A percentile compares a stretch with the other conserved stretches of the same genome.
These are phyloP conservation scores for Musa balbisiana DNA, from an alignment of 202 grass and related monocot species.

Conservation along the genomic window DNA sequence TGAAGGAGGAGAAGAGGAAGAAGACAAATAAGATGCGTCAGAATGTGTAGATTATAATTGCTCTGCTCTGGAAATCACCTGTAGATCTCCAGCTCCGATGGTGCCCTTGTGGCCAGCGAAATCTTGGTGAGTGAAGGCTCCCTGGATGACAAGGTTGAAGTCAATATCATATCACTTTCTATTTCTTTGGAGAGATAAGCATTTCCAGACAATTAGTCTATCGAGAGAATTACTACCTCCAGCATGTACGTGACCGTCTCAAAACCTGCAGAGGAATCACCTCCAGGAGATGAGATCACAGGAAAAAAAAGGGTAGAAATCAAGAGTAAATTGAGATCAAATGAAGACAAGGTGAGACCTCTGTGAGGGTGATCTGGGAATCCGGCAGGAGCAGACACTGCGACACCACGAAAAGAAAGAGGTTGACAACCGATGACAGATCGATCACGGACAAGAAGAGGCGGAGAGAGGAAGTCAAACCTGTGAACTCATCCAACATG, in stretches of 20 bases:
- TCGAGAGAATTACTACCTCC: conserved; percentile 25
- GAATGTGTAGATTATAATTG: neutral
- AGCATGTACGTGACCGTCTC: conserved; percentile 98
- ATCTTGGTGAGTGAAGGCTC: conserved; percentile 67
- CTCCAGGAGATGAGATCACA: too few species aligned
- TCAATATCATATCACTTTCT: neutral
- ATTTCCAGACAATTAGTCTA: neutral
- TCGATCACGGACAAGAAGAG: neutral
- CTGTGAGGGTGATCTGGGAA: conserved; percentile 88
- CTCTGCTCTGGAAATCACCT: conserved; percentile 28
- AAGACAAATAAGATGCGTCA: neutral
- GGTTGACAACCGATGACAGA: neutral
- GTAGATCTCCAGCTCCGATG: conserved; percentile 62
- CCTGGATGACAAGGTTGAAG: conserved; percentile 25
- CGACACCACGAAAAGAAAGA: neutral
- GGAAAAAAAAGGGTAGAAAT: neutral
- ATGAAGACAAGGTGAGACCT: conserved; percentile 7
- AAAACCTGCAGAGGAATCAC: conserved; percentile 33
- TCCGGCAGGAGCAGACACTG: conserved; percentile 69
- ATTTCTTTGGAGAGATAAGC: neutral
- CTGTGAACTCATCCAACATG: conserved; percentile 67
- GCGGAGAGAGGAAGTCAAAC: conserved; percentile 16
- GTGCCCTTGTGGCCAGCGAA: conserved; percentile 75
- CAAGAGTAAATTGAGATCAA: neutral
- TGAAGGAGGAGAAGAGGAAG: neutral